Percentiles rank a stretch among this genome's conserved stretches.
phyloP scores from a whole-genome alignment of 768 basidiomycete genomes.

The Dictyophora rubrovolvata region DNA sequence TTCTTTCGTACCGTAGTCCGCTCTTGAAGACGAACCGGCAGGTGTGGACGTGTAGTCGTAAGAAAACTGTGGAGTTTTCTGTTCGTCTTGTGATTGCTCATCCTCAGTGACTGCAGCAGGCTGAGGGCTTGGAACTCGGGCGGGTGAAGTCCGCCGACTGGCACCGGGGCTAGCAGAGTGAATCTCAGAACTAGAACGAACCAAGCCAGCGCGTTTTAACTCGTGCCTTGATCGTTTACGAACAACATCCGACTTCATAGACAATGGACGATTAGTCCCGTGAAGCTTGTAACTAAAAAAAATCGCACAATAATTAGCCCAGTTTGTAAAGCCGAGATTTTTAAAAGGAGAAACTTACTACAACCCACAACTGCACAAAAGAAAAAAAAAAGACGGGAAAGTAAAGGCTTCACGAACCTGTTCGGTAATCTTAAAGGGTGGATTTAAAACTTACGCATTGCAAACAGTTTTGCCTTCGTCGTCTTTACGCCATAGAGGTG shows the following conservation, averaged over 20 bases:
- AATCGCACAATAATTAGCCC: too few species aligned
- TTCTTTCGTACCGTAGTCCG: not conserved
- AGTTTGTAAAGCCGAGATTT: too few species aligned
- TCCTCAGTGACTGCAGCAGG: not conserved
- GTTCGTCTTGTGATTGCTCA: constrained; percentile 3
- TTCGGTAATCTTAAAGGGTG: not conserved
- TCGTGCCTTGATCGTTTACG: constrained; percentile 81
- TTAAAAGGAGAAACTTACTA: constrained; percentile 37
- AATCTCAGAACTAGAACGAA: constrained; percentile 40
- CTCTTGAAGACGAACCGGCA: not conserved
- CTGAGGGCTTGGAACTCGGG: constrained; percentile 9
- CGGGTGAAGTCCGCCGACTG: constrained; percentile 64
- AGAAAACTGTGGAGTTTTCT: constrained; percentile 8
- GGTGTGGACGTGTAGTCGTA: constrained; percentile 2
- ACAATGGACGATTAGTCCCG: constrained; percentile 76
- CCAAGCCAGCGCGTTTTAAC: constrained; percentile 47
- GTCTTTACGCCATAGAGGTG: constrained; percentile 84
- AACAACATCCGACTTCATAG: constrained; percentile 87
- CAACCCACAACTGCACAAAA: constrained; percentile 51
- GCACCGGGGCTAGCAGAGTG: constrained; percentile 69
- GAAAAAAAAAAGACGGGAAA: not conserved
- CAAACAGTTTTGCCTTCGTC: constrained; percentile 88
- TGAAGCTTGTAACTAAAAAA: constrained; percentile 61
- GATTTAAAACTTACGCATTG: constrained; percentile 56
- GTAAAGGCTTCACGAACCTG: not conserved